Evolutionary conservation across 73 alveolate genomes (phyloP).

Genomic region (Halteria grandinella): DNA sequence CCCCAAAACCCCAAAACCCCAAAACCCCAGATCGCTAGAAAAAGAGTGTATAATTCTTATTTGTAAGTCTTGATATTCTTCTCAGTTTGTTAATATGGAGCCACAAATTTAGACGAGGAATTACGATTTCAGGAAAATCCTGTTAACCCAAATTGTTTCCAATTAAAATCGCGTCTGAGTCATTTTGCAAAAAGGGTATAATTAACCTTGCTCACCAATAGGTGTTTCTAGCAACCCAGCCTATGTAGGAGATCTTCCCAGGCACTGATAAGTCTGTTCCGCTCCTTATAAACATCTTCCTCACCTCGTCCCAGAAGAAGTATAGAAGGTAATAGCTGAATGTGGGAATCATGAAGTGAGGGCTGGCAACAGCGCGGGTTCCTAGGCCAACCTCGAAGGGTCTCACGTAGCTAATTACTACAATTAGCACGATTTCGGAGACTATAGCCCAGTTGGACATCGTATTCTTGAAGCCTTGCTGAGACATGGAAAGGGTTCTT

Average conservation of each 20-base stretch:
- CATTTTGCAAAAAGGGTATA: too few relatives aligned
- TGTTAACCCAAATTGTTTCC: too few relatives aligned
- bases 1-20: too few relatives aligned
- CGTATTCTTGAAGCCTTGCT: constrained; percentile 65
- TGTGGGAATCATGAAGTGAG: constrained; percentile 78
- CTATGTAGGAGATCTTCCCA: constrained; percentile 23
- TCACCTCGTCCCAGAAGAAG: constrained; percentile 77
- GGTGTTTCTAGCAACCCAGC: constrained; percentile 71
- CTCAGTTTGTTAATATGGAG: too few relatives aligned
- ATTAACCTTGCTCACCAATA: constrained; percentile 61
- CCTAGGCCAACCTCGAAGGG: constrained; percentile 72
- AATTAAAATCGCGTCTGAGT: too few relatives aligned
- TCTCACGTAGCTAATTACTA: constrained; percentile 64
- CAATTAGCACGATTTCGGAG: constrained; percentile 64
- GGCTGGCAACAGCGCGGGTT: constrained; percentile 73
- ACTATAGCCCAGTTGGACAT: constrained; percentile 66
- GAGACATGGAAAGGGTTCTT: constrained; percentile 62
- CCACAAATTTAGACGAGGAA: too few relatives aligned
- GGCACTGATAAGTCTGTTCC: constrained; percentile 24
- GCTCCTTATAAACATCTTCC: constrained; percentile 74
- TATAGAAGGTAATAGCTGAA: constrained; percentile 51
- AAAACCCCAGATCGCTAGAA: too few relatives aligned
- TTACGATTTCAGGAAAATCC: too few relatives aligned
- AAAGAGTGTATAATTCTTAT: too few relatives aligned
- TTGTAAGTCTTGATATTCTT: too few relatives aligned